phyloP scores from a whole-genome alignment of 31 red algal species.

The Porphyra umbilicalis region DNA sequence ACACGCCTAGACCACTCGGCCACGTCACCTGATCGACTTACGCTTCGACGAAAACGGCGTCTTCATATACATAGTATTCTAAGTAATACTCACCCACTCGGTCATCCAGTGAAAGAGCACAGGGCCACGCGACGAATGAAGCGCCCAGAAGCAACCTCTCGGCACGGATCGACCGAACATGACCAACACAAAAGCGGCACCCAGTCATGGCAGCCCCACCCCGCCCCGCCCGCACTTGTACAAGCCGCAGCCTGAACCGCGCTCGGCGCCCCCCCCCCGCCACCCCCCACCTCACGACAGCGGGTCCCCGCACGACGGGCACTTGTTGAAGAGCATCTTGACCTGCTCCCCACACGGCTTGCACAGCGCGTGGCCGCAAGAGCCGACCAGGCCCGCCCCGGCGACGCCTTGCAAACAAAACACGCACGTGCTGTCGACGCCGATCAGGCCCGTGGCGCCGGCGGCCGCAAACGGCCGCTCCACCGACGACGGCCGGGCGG shows the following conservation, averaged over 20 bases:
- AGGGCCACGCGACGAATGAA: too few relatives aligned
- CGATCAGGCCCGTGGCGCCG: neutral
- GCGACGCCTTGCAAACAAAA: neutral
- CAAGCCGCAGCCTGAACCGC: too few relatives aligned
- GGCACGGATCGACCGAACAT: too few relatives aligned
- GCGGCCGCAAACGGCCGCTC: neutral
- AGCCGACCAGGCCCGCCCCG: neutral
- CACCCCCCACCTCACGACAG: neutral
- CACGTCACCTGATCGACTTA: neutral
- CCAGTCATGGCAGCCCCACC: too few relatives aligned
- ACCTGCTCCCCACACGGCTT: neutral
- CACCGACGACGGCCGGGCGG: neutral
- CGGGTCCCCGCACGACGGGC: neutral
- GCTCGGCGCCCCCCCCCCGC: too few relatives aligned
- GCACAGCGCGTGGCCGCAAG: neutral
- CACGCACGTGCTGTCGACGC: neutral
- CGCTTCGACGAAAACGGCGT: too few relatives aligned
- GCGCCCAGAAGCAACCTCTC: too few relatives aligned
- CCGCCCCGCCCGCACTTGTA: too few relatives aligned
- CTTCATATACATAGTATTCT: too few relatives aligned
- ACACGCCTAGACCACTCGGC: conserved; percentile 1
- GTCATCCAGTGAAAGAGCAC: too few relatives aligned
- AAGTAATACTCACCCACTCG: too few relatives aligned
- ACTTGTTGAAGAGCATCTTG: neutral
- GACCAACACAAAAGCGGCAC: too few relatives aligned